Percentiles rank a stretch among this genome's conserved stretches.
Evolutionary conservation across 2,329 filamentous ascomycete species (phyloP).

Genomic region (Epichloe hybrida): DNA sequence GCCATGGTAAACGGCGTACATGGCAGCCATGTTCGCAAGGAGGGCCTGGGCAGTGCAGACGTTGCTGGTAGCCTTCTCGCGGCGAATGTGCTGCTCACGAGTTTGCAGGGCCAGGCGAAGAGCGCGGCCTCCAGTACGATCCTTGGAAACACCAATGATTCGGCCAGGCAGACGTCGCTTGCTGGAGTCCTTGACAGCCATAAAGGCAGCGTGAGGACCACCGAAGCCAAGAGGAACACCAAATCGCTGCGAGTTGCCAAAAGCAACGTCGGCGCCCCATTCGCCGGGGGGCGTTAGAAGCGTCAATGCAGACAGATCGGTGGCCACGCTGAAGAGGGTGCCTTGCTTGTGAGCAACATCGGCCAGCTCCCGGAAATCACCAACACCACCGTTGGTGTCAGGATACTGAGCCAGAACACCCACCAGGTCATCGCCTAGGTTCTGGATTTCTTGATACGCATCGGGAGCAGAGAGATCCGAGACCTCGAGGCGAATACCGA

Average conservation of each 20-base stretch:
- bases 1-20: conserved; percentile 91
- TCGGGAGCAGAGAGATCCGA: conserved; percentile 57
- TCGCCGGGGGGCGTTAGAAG: conserved; percentile 81
- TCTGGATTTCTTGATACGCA: conserved; percentile 49
- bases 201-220: conserved; percentile 94
- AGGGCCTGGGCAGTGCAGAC: conserved; percentile 93
- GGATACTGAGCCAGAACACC: conserved; percentile 94
- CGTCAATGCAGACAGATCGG: conserved; percentile 78
- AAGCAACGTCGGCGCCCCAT: conserved; percentile 89
- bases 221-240: conserved; percentile 87
- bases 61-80: conserved; percentile 95
- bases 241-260: conserved; percentile 82
- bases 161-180: conserved; percentile 92
- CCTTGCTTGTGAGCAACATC: conserved; percentile 65
- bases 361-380: conserved; percentile 61
- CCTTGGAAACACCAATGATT: conserved; percentile 82
- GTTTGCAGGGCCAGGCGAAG: conserved; percentile 81
- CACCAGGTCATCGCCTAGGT: conserved; percentile 67
- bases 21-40: conserved; percentile 87
- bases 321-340: conserved; percentile 73
- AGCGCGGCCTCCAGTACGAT: conserved; percentile 68
- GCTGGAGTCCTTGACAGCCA: conserved; percentile 78
- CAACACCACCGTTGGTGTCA: conserved; percentile 70
- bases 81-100: conserved; percentile 86
- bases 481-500: conserved; percentile 66